phyloP scores from a whole-genome alignment of 2,329 filamentous ascomycete species.

The Aureobasidium sp. region DNA sequence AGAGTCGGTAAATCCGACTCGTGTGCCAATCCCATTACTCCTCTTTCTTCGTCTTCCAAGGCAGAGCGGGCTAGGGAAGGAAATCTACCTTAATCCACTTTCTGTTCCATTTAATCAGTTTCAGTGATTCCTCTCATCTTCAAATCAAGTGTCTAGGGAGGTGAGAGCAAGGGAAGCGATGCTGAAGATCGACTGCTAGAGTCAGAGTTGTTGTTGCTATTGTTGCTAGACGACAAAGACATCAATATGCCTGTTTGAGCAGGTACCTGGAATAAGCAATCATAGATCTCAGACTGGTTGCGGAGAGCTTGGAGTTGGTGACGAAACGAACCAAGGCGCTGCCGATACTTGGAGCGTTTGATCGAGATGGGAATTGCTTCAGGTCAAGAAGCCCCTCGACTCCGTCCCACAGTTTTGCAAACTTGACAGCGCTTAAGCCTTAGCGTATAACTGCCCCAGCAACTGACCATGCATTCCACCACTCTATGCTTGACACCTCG shows the following conservation, averaged over 20 bases:
- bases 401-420: constrained; percentile 12
- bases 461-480: constrained; percentile 1
- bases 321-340: constrained; percentile 6
- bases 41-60: background rate
- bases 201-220: background rate
- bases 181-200: background rate
- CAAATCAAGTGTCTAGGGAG: background rate
- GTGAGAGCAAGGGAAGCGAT: background rate
- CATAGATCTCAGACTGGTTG: background rate
- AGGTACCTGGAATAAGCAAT: background rate
- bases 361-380: background rate
- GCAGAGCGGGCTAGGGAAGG: background rate
- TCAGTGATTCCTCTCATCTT: background rate
- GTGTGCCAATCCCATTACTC: background rate
- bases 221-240: background rate
- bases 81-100: background rate
- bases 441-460: constrained; percentile 11
- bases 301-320: background rate
- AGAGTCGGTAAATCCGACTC: background rate
- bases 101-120: background rate
- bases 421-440: constrained; percentile 8
- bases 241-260: background rate
- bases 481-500: constrained; percentile 10
- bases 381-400: background rate
- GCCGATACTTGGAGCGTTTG: constrained; percentile 3